These are phyloP conservation scores for Fusarium bulbicola DNA, from an alignment of 2,329 filamentous ascomycete genomes.

Conservation along the genomic window DNA sequence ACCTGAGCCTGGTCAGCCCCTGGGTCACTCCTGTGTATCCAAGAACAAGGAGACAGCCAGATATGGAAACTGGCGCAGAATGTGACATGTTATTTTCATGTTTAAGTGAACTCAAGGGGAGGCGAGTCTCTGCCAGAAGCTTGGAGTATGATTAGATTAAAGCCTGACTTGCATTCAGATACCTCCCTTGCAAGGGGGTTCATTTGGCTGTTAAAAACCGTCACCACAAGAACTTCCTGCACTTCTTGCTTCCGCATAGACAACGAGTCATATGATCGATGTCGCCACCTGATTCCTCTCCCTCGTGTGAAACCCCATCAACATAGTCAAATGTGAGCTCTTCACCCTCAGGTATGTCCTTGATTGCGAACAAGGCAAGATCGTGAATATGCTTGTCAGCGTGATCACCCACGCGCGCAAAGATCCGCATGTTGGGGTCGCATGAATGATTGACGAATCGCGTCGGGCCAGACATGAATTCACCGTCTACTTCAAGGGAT, in stretches of 20 bases:
- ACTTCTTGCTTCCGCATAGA: constrained; percentile 71
- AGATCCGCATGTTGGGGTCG: constrained; percentile 80
- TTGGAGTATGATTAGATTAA: not conserved
- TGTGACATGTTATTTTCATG: not conserved
- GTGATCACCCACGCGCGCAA: constrained; percentile 80
- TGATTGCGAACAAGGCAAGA: constrained; percentile 77
- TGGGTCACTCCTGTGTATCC: not conserved
- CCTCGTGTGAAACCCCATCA: constrained; percentile 66
- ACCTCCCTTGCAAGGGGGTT: not conserved
- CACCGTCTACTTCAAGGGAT: constrained; percentile 72
- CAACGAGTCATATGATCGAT: constrained; percentile 65
- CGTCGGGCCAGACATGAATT: constrained; percentile 80
- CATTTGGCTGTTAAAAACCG: no score
- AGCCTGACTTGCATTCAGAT: not conserved
- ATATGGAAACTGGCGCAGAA: not conserved
- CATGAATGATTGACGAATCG: constrained; percentile 88
- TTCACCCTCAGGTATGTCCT: constrained; percentile 69
- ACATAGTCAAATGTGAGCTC: constrained; percentile 86
- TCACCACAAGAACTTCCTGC: constrained; percentile 75
- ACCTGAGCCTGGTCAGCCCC: not conserved
- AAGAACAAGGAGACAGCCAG: not conserved
- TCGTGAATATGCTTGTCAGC: constrained; percentile 79
- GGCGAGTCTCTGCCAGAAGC: not conserved
- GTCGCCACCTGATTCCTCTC: constrained; percentile 53
- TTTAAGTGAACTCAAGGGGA: not conserved